Conservation (phyloP, 2,329 filamentous ascomycete species). For the Emmonsiellopsis sp. region DNA sequence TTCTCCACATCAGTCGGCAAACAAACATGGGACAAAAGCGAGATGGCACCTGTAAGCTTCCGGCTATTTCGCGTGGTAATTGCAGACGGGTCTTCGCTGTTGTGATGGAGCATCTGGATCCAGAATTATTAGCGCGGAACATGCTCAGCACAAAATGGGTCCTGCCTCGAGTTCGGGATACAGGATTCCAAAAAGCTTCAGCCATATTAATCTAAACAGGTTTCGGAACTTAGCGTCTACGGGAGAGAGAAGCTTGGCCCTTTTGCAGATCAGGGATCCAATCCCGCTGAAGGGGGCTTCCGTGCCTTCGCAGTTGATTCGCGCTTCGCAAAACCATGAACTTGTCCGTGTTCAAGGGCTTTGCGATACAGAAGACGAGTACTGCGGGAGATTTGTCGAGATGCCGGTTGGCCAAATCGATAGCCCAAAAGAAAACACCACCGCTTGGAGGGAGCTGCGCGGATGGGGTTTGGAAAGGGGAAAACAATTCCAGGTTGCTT, state of each 20-base stretch:
- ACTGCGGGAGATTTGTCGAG: background rate
- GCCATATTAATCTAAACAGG: background rate
- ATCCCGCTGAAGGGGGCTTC: background rate
- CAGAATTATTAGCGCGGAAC: background rate
- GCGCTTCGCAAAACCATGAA: background rate
- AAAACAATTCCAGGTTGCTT: background rate
- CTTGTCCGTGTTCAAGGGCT: too few relatives aligned
- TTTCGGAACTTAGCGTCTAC: conserved; percentile 1
- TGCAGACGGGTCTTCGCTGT: background rate
- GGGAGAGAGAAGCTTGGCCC: background rate
- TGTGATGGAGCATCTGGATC: background rate
- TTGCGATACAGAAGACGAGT: too few relatives aligned
- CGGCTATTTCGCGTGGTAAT: conserved; percentile 1
- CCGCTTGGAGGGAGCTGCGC: background rate
- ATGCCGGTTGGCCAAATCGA: background rate
- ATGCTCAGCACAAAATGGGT: background rate
- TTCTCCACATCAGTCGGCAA: background rate
- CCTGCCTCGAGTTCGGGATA: background rate
- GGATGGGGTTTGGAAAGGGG: background rate
- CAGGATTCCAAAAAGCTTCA: background rate
- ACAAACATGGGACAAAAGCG: background rate
- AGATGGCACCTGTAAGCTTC: background rate
- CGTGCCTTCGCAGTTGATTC: background rate
- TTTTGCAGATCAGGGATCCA: background rate
- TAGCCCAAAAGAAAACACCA: background rate